Evolutionary conservation across 2,329 filamentous ascomycete species (phyloP).

Genomic region (Penicillium sp.): DNA sequence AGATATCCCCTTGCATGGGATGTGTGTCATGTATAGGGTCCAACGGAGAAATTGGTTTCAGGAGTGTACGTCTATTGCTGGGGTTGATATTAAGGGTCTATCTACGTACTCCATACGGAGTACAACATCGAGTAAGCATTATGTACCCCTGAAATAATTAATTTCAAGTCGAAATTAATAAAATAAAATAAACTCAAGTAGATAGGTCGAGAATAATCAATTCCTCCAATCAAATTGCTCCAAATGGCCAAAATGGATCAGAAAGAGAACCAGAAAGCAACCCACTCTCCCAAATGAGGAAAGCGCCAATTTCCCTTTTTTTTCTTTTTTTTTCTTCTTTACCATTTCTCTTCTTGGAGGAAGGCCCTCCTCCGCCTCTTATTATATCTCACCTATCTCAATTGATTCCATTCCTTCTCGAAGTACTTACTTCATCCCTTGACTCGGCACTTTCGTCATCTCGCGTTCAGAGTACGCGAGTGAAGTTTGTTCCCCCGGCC

Average conservation of each 20-base stretch:
- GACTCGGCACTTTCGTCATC: constrained; percentile 11
- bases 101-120: too few relatives aligned
- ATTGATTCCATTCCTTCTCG: background rate
- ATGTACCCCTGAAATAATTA: background rate
- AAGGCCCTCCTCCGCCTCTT: background rate
- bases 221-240: background rate
- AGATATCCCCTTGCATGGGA: background rate
- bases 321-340: background rate
- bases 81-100: background rate
- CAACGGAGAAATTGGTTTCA: background rate
- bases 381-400: background rate
- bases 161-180: too few relatives aligned
- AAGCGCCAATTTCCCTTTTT: background rate
- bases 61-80: background rate
- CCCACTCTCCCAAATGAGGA: background rate
- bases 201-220: background rate
- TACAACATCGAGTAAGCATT: background rate
- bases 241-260: background rate
- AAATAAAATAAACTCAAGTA: background rate
- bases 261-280: background rate
- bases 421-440: constrained; percentile 4
- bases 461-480: constrained; percentile 1
- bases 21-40: background rate
- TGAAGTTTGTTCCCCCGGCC: background rate
- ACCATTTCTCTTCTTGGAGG: background rate